Base-by-base conservation (phyloP, 768 basidiomycete genomes). In the Boletus bicolor region DNA sequence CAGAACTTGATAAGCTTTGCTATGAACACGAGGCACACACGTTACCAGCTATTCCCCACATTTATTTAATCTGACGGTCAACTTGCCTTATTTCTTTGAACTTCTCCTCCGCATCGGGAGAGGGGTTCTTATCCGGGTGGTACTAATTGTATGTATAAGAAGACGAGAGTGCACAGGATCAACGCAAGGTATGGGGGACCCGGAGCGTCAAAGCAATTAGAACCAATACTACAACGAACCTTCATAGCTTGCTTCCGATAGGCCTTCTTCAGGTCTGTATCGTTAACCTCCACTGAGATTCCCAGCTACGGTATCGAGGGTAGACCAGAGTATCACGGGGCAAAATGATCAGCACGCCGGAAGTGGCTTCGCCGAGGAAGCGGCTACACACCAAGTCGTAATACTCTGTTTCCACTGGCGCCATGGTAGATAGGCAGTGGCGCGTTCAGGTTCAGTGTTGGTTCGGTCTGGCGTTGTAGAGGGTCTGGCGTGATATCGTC, bases 201-300 rank as follows among this genome's bases (percentile, higher is more conserved):
- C 21, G 53, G 35, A 55, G 47, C 5, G 12, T 30, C 32, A 39
- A 45, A 35, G 32, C 19, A 21, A 37, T 44, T 0, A 45, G 34
- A 35, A 42, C 38, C 24, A 28, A 34, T 24, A 49, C 32, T 12
- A 44, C 47, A 32, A 73, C 79, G 58, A 54, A 90, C 93, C 81
- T 89, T 89, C 81, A 98, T 95, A 21, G 96, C 94, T 64, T 89
- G 86, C 72, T 89, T 96, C 61, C 96, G 78, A 72, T 98, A 98
- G 2, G 91, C 95, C 74, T 94, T 98, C 80, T 98, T 98, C 61
- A 98, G 73, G 53, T 85, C 82, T 0, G 83, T 88, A 60, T 92
- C 91, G 62, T 84, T 82, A 36, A 82, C 90, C 64, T 93, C 89
- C 34, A 82, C 77, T 1, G 77, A 57, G 17, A 94, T 89, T 21